Percentiles rank a stretch among this genome's conserved stretches.
Evolutionary conservation across 768 basidiomycete genomes (phyloP).

Genomic region (Lentinula raphanica): DNA sequence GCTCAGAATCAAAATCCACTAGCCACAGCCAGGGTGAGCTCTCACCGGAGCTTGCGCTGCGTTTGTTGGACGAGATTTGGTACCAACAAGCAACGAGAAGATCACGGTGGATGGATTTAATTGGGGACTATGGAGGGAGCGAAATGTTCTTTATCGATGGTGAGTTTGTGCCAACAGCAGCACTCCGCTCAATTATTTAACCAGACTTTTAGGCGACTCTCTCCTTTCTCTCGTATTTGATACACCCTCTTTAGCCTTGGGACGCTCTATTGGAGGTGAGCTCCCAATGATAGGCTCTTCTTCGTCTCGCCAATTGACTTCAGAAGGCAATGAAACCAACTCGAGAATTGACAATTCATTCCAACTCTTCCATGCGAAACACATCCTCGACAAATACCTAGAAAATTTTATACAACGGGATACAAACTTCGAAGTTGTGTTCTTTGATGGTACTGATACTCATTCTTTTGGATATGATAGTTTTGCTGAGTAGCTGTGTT

Average conservation of each 20-base stretch:
- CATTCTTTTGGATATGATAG: background rate
- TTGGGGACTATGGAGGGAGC: constrained; percentile 65
- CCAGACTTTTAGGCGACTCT: constrained; percentile 46
- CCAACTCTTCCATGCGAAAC: background rate
- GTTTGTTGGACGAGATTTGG: constrained; percentile 33
- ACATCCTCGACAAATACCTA: background rate
- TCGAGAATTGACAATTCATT: background rate
- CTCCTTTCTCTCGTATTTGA: constrained; percentile 54
- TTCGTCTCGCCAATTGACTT: background rate
- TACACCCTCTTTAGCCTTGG: constrained; percentile 57
- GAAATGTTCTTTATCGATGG: constrained; percentile 67
- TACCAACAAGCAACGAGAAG: constrained; percentile 28
- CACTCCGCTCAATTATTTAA: background rate
- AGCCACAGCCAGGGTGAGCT: background rate
- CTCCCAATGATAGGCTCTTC: background rate
- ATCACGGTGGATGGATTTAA: constrained; percentile 61
- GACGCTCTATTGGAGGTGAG: constrained; percentile 35
- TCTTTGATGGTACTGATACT: background rate
- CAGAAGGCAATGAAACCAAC: background rate
- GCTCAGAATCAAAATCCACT: background rate
- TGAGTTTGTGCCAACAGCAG: constrained; percentile 16
- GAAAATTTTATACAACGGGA: background rate
- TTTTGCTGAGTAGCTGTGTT: background rate
- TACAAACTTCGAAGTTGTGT: background rate
- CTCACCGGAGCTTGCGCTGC: constrained; percentile 15